Base-by-base conservation (phyloP, 331 rosid species). In the Malus hybrid region DNA sequence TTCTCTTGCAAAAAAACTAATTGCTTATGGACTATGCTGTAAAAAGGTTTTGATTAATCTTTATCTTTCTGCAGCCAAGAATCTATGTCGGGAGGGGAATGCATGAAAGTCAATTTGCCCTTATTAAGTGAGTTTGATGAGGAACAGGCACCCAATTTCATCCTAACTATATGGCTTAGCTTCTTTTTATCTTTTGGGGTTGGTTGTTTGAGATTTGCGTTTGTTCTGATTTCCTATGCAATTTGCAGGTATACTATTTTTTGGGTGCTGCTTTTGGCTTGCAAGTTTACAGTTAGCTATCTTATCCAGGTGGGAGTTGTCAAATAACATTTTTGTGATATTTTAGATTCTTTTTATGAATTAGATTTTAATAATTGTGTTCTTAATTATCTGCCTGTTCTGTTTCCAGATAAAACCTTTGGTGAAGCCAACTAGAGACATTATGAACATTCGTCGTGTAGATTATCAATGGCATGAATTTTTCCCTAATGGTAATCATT, bases 21-120 rank as follows among this genome's bases (percentile, higher is more conserved):
- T 59, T 27, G 13, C 55, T 75, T 7, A 18, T 65, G 18, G 3
- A 55, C 57, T 33, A 61, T 70, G 54, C 55, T 64, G 71, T 20
- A 57, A 42, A 39, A 59, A 65, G 67, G 34, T 63, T 55, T 80
- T 68, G 76, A 70, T 77, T 69, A 34, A 76, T 69, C 75, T 76
- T 75, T 10, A 46, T 73, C 42, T 44, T 72, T 71, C 60, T 78
- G 81, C 91, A 95, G 99, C 97, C 97, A 74, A 89, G 99, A 80
- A 82, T 90, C 79, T 95, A 92, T 71, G 70, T 95, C 42, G 99
- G 99, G 69, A 89, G 99, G 76, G 99, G 99, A 80, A 95, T 92
- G 99, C 99, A 95, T 80, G 99, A 95, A 82, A 95, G 97, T 72
- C 97, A 87, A 79, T 90, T 86, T 85, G 69, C 93, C 77, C 96